Conservation (phyloP, 2,329 filamentous ascomycete species). For the Fusarium graminum region DNA sequence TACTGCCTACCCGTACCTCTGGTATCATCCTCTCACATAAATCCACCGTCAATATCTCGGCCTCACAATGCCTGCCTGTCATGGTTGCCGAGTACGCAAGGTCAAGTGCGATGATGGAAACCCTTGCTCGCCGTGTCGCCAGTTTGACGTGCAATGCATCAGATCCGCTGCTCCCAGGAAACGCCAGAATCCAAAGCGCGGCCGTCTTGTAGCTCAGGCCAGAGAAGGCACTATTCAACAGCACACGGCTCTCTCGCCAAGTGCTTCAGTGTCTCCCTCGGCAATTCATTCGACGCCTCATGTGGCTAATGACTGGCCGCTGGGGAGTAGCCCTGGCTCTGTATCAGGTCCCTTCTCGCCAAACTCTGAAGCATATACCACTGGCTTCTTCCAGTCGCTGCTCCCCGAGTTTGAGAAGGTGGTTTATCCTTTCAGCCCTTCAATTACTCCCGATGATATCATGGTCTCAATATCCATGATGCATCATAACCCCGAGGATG, state of each 20-base stretch:
- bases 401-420: constrained; percentile 42
- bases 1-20: constrained; percentile 8
- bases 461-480: constrained; percentile 36
- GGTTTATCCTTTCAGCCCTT: constrained; percentile 43
- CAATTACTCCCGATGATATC: constrained; percentile 39
- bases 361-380: constrained; percentile 33
- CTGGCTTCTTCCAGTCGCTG: constrained; percentile 35
- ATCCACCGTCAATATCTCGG: not conserved
- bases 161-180: constrained; percentile 38
- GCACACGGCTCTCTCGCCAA: constrained; percentile 31
- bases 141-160: constrained; percentile 42
- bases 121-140: constrained; percentile 42
- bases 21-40: not conserved
- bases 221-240: constrained; percentile 37
- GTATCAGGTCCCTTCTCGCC: constrained; percentile 31
- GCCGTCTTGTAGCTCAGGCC: constrained; percentile 41
- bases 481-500: constrained; percentile 40
- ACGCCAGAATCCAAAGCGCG: constrained; percentile 42
- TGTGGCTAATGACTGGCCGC: constrained; percentile 32
- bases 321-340: constrained; percentile 35
- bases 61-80: constrained; percentile 41
- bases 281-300: constrained; percentile 29
- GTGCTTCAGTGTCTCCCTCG: constrained; percentile 36
- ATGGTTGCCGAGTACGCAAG: constrained; percentile 47
- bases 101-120: constrained; percentile 46